Evolutionary conservation across 106 monocot genomes (phyloP), one percentile per base, ranked within the genome.

Genomic region (Posidonia australis): DNA sequence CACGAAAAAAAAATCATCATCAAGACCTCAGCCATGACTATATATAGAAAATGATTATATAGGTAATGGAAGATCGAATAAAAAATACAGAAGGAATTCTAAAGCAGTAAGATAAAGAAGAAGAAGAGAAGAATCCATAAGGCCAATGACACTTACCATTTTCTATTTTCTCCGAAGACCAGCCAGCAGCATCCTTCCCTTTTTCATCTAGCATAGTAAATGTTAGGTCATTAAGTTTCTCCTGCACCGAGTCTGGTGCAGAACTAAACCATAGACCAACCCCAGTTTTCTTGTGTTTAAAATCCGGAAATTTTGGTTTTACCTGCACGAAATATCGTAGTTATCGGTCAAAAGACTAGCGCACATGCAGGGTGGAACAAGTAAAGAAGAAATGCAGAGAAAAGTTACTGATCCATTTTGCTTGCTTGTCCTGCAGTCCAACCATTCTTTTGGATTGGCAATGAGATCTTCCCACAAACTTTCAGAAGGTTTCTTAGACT

Each of bases 361-460:
- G 14, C 22, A 41, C 16, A 5, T 36, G 41, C 30, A 43, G 61
- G 43, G 14, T 62, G 12, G 20, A 22, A 9, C 17, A 47, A 51
- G 36, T 7, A 25, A 52, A 16, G 16, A 1, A 14, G 49, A 18
- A 7, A 46, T 5, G 26, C 17, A 55, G 23, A 56, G 13, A 44
- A 28, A 12, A 10, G 12, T 31, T 51, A 71, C 71, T 19, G 48
- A 63, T 20, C 71, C 71, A 63, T 42, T 63, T 41, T 32, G 51
- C 62, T 71, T 71, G 9, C 9, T 19, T 41, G 7, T 24, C 53
- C 71, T 71, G 63, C 41, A 63, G 36, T 71, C 71, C 32, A 41
- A 32, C 71, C 71, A 71, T 17, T 62, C 53, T 6, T 71, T 27
- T 49, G 62, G 62, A 60, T 71, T 71, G 26, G 46, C 51, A 31